These are phyloP conservation scores for Talaromyces islandicus DNA, from an alignment of 2,329 filamentous ascomycete genomes.

Conservation along the genomic window DNA sequence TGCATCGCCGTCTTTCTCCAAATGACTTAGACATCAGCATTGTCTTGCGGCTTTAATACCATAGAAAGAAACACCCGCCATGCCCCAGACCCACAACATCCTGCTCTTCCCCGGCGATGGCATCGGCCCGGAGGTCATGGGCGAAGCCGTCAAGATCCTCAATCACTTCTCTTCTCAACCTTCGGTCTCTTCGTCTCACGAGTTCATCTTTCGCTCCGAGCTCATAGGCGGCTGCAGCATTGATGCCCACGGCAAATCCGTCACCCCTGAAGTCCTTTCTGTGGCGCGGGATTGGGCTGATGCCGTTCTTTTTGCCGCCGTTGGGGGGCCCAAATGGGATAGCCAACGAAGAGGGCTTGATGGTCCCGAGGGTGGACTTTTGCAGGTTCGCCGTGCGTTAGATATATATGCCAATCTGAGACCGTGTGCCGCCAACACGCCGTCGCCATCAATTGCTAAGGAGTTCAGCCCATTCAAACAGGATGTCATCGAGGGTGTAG, in stretches of 20 bases:
- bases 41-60: neutral
- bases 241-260: slow-evolving; percentile 64
- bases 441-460: slow-evolving; percentile 62
- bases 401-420: slow-evolving; percentile 84
- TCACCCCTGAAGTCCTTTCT: slow-evolving; percentile 71
- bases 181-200: slow-evolving; percentile 56
- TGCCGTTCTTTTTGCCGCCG: slow-evolving; percentile 80
- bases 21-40: neutral
- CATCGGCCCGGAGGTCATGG: slow-evolving; percentile 67
- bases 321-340: slow-evolving; percentile 90
- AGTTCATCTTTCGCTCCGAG: slow-evolving; percentile 78
- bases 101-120: slow-evolving; percentile 73
- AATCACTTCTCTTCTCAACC: slow-evolving; percentile 48
- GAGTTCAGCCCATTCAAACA: slow-evolving; percentile 77
- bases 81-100: slow-evolving; percentile 54
- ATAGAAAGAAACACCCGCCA: neutral
- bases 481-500: slow-evolving; percentile 71
- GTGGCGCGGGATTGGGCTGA: slow-evolving; percentile 69
- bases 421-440: slow-evolving; percentile 71
- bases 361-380: slow-evolving; percentile 80
- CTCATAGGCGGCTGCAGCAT: slow-evolving; percentile 84
- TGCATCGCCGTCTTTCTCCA: neutral
- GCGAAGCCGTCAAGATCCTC: slow-evolving; percentile 55
- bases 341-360: slow-evolving; percentile 58
- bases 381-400: slow-evolving; percentile 81